These are phyloP conservation scores for Coniella vitis DNA, from an alignment of 2,329 filamentous ascomycete genomes.

Conservation along the genomic window DNA sequence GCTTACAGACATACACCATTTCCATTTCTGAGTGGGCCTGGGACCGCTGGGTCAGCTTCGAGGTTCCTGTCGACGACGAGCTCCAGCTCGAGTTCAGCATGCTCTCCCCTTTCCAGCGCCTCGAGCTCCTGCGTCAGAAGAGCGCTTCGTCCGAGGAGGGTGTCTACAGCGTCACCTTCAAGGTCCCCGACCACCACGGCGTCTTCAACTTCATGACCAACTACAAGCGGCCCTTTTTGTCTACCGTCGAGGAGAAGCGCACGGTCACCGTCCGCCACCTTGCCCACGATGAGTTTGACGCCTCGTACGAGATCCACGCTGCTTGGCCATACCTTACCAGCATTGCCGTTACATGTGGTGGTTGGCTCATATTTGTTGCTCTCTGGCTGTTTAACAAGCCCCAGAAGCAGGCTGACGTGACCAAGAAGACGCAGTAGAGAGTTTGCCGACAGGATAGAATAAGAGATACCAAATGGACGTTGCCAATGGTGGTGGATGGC, in stretches of 20 bases:
- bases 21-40: conserved; percentile 79
- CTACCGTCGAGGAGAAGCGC: conserved; percentile 84
- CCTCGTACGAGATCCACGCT: conserved; percentile 81
- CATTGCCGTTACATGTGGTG: conserved; percentile 73
- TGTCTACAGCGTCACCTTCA: conserved; percentile 70
- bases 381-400: conserved; percentile 75
- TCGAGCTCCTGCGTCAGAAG: conserved; percentile 51
- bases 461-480: neutral
- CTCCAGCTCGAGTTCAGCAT: conserved; percentile 97
- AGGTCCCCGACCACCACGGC: conserved; percentile 90
- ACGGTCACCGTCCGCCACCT: conserved; percentile 94
- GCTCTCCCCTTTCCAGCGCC: conserved; percentile 94
- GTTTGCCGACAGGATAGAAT: neutral
- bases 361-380: conserved; percentile 78
- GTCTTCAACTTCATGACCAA: conserved; percentile 98
- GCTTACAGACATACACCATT: conserved; percentile 68
- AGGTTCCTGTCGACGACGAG: conserved; percentile 59
- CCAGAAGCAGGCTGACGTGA: conserved; percentile 24
- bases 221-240: conserved; percentile 92
- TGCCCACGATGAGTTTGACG: conserved; percentile 92
- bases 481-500: neutral
- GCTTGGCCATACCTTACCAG: conserved; percentile 94
- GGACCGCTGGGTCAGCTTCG: conserved; percentile 70
- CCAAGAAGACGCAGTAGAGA: conserved; percentile 42
- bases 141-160: conserved; percentile 54